Percentiles rank a stretch among this genome's conserved stretches.
Conservation (phyloP, 2,329 filamentous ascomycete species). For the Fusarium mexicanum region DNA sequence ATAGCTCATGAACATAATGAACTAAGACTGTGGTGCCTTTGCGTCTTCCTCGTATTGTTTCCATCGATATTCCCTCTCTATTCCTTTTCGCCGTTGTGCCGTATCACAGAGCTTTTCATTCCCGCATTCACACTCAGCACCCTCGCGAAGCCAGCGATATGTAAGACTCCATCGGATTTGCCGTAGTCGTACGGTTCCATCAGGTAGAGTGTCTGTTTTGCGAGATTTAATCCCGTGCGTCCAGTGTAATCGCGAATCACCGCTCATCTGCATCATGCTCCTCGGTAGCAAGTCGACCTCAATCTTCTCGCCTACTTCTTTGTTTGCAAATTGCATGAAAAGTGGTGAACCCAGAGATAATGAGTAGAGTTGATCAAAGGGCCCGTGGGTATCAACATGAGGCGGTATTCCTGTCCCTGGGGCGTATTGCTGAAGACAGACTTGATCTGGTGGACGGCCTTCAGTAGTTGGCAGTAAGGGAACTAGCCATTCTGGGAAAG, state of each 20-base stretch:
- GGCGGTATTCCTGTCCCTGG: conserved; percentile 69
- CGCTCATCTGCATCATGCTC: conserved; percentile 62
- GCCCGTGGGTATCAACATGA: conserved; percentile 66
- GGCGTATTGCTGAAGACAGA: conserved; percentile 69
- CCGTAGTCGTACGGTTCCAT: conserved; percentile 56
- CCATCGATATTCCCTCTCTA: conserved; percentile 63
- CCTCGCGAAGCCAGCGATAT: conserved; percentile 61
- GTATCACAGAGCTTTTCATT: conserved; percentile 61
- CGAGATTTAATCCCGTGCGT: conserved; percentile 65
- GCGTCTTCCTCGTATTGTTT: conserved; percentile 47
- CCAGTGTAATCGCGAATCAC: conserved; percentile 62
- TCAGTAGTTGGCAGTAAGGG: conserved; percentile 59
- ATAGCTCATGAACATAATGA: conserved; percentile 10
- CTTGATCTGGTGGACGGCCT: conserved; percentile 61
- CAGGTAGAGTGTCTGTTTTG: conserved; percentile 59
- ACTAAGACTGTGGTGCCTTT: not conserved
- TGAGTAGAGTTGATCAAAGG: conserved; percentile 57
- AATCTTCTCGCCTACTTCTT: conserved; percentile 39
- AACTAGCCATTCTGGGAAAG: conserved; percentile 61
- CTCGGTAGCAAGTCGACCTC: conserved; percentile 60
- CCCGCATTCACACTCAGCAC: conserved; percentile 60
- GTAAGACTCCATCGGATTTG: conserved; percentile 64
- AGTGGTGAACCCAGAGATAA: conserved; percentile 55
- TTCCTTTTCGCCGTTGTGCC: conserved; percentile 55
- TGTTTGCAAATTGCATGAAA: conserved; percentile 56